These are phyloP conservation scores for Trichophyton mentagrophytes DNA, from an alignment of 2,329 filamentous ascomycete genomes.

Conservation along the genomic window DNA sequence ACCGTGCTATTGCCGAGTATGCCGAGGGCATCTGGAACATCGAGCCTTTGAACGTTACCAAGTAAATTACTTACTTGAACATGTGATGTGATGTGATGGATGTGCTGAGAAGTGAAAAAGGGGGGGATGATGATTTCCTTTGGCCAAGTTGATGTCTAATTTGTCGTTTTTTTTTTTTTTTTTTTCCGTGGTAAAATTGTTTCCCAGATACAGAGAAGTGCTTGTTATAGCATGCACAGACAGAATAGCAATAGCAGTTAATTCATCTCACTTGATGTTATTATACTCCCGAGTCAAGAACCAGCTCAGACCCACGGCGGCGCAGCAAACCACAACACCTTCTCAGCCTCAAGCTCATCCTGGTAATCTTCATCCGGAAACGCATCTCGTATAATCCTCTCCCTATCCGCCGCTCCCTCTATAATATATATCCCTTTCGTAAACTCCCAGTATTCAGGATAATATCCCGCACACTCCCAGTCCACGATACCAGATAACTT, in stretches of 20 bases:
- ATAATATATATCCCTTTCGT: conserved; percentile 9
- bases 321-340: neutral
- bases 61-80: neutral
- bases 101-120: too few species aligned
- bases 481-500: conserved; percentile 24
- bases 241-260: too few species aligned
- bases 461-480: conserved; percentile 31
- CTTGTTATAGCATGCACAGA: too few species aligned
- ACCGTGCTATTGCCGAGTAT: conserved; percentile 94
- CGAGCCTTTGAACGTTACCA: conserved; percentile 52
- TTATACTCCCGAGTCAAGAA: too few species aligned
- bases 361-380: neutral
- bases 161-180: too few species aligned
- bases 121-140: too few species aligned
- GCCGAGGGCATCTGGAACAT: conserved; percentile 96
- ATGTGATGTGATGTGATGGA: too few species aligned
- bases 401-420: neutral
- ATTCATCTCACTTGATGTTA: too few species aligned
- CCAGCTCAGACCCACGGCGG: neutral
- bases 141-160: too few species aligned
- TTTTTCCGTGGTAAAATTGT: too few species aligned
- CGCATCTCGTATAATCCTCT: neutral
- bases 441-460: conserved; percentile 31
- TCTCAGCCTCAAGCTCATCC: neutral
- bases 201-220: too few species aligned